Evolutionary conservation across 805 yeast genomes (phyloP).

Genomic region (Cyberlindnera misumaiensis): DNA sequence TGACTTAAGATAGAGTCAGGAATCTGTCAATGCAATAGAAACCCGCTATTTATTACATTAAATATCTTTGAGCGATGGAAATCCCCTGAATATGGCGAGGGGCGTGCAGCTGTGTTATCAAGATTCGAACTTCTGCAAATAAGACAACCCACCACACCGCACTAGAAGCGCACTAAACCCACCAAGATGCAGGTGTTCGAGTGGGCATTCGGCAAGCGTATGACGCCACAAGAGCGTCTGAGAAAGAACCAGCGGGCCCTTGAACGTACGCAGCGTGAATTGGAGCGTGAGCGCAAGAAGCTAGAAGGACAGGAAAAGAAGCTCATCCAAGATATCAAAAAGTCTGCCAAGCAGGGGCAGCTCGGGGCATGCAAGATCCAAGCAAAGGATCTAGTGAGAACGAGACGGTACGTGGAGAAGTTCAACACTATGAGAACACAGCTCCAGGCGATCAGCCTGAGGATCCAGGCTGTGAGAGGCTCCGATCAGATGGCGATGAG

Average conservation of each 20-base stretch:
- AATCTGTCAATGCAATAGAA: no score
- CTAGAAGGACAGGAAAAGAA: conserved; percentile 90
- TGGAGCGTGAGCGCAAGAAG: conserved; percentile 80
- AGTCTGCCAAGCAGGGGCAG: conserved; percentile 87
- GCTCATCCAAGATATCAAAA: conserved; percentile 77
- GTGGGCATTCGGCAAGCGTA: conserved; percentile 92
- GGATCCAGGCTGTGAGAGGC: conserved; percentile 87
- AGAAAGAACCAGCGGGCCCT: conserved; percentile 93
- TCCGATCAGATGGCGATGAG: conserved; percentile 93
- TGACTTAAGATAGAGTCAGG: no score
- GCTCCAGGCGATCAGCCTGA: conserved; percentile 84
- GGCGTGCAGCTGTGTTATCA: background rate
- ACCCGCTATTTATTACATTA: no score
- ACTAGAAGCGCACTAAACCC: background rate
- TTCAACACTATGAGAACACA: conserved; percentile 92
- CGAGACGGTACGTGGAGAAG: conserved; percentile 73
- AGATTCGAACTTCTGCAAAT: background rate
- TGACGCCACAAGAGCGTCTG: conserved; percentile 91
- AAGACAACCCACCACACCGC: background rate
- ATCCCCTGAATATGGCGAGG: no score
- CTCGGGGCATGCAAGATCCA: conserved; percentile 86
- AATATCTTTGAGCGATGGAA: no score
- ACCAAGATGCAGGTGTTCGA: conserved; percentile 58
- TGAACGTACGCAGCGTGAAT: conserved; percentile 90
- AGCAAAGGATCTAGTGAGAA: conserved; percentile 91